Evolutionary conservation across 495 filamentous ascomycete genomes (phyloP).

Genomic region (Talaromyces adpressus): DNA sequence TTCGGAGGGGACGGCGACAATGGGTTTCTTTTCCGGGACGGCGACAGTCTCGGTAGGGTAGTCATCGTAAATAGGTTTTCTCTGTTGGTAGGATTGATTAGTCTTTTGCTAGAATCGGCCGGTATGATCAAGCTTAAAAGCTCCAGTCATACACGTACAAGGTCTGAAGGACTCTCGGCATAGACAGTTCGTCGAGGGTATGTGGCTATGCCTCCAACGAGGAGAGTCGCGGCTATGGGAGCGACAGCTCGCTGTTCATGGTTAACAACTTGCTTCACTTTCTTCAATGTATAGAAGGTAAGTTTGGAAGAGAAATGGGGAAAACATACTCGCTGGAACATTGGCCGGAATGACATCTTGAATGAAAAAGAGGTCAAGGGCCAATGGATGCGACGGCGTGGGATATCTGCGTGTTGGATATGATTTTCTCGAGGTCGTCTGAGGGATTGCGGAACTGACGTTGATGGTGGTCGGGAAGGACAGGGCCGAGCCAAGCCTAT

Average conservation of each 20-base stretch:
- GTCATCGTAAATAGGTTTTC: slow-evolving; percentile 88
- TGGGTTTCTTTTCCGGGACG: slow-evolving; percentile 23
- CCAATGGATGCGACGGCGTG: slow-evolving; percentile 12
- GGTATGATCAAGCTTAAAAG: not conserved
- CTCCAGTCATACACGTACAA: slow-evolving; percentile 18
- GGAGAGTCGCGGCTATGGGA: slow-evolving; percentile 46
- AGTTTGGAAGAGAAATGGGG: slow-evolving; percentile 6
- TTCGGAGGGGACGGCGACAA: slow-evolving; percentile 11
- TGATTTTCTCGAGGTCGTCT: slow-evolving; percentile 2
- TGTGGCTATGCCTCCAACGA: slow-evolving; percentile 47
- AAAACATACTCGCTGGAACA: slow-evolving; percentile 35
- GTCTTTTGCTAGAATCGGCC: not conserved
- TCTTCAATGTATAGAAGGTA: not conserved
- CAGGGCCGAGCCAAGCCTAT: slow-evolving; percentile 29
- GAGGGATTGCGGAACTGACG: slow-evolving; percentile 18
- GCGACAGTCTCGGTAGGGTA: slow-evolving; percentile 32
- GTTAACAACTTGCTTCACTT: slow-evolving; percentile 18
- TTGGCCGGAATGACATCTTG: slow-evolving; percentile 41
- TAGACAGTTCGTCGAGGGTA: slow-evolving; percentile 45
- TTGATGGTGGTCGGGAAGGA: slow-evolving; percentile 19
- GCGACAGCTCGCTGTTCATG: slow-evolving; percentile 44
- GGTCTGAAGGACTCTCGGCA: slow-evolving; percentile 48
- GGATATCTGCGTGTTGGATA: not conserved
- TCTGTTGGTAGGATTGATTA: slow-evolving; percentile 24
- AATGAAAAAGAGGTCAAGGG: slow-evolving; percentile 8